phyloP scores from a whole-genome alignment of 345 rosid species.

The Carallia brachiata region DNA sequence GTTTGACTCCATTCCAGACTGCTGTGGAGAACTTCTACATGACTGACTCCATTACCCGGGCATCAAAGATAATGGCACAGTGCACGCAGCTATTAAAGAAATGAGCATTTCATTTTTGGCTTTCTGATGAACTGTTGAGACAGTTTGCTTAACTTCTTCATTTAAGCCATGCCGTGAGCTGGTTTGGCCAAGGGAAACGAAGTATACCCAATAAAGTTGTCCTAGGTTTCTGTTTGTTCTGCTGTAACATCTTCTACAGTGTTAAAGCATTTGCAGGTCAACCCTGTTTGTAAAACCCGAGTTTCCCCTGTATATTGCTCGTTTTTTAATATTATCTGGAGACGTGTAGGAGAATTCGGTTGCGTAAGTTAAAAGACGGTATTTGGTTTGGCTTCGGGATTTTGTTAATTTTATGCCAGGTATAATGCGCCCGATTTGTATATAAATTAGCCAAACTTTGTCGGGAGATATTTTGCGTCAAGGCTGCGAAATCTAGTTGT shows the following conservation, averaged over 20 bases:
- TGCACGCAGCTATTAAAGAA: slow-evolving; percentile 80
- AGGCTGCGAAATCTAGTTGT: no score
- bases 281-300: background rate
- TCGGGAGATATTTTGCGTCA: no score
- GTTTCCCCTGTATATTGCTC: background rate
- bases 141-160: slow-evolving; percentile 9
- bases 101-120: slow-evolving; percentile 41
- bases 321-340: background rate
- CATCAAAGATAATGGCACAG: slow-evolving; percentile 98
- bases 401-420: no score
- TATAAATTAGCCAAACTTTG: no score
- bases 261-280: slow-evolving; percentile 23
- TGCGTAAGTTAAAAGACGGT: no score
- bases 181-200: slow-evolving; percentile 11
- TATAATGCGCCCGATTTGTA: no score
- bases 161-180: slow-evolving; percentile 14
- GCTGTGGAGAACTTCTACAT: slow-evolving; percentile 82
- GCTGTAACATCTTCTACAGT: slow-evolving; percentile 22
- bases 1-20: slow-evolving; percentile 49
- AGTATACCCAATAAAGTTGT: slow-evolving; percentile 33
- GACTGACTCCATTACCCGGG: slow-evolving; percentile 94
- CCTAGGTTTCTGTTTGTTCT: slow-evolving; percentile 17
- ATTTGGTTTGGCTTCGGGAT: no score
- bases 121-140: slow-evolving; percentile 29
- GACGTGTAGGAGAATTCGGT: no score